Base-by-base conservation (phyloP, 257 asterid genomes). In the Ophiorrhiza pumila region DNA sequence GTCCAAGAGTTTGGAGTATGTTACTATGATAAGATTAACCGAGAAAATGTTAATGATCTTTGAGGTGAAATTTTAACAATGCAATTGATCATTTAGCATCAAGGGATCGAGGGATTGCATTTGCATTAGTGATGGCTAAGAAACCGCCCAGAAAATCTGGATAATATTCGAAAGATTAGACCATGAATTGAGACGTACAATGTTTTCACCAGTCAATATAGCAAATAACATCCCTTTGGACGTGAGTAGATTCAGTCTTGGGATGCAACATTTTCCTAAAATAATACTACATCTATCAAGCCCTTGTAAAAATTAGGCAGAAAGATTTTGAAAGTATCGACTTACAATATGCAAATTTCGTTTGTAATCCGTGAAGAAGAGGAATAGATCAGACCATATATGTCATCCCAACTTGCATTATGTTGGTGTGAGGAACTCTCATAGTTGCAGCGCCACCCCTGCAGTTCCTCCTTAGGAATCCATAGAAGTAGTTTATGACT, bases 361-460 rank as follows among this genome's bases (percentile, higher is more conserved):
- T 18, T 10, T 1, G 49, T 10, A 43, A 74, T 22, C 31, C 58
- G 18, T 29, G 12, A 25, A 45, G 41, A 25, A 32, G 25, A 25
- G 64, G 20, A 22, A 13, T 45, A 69, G 43, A 74, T 90, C 88
- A 92, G 34, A 95, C 99, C 98, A 90, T 90, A 69, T 89, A 90
- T 22, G 97, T 92, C 90, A 86, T 89, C 41, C 94, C 86, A 65
- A 95, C 99, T 80, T 82, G 89, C 58, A 95, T 84, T 13, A 92
- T 79, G 62, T 90, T 85, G 86, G 82, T 87, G 69, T 90, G 98
- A 76, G 99, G 99, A 56, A 90, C 98, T 66, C 79, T 88, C 96
- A 95, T 81, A 1, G 94, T 92, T 1, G 99, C 99, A 58, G 91
- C 88, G 18, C 98, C 97, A 13, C 96, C 98, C 53, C 99, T 89